Evolutionary conservation across 305 asterid genomes (phyloP).

Genomic region (Plantago coronopus): DNA sequence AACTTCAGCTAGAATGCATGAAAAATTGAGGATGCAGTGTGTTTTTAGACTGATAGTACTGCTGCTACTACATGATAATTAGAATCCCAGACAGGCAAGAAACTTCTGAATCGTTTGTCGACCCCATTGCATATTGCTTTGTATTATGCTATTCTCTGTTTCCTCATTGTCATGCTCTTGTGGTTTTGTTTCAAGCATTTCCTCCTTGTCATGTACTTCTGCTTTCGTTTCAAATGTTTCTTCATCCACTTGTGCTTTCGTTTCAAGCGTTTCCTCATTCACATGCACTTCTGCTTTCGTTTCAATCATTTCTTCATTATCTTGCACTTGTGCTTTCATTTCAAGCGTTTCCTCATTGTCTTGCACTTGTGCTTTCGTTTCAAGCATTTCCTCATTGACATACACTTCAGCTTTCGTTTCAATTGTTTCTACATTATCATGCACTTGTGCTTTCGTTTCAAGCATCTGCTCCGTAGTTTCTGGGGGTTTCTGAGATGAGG

Average conservation of each 20-base stretch:
- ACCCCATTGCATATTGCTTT: slow-evolving; percentile 53
- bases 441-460: too few relatives aligned
- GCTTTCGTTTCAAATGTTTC: too few relatives aligned
- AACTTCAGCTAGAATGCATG: neutral
- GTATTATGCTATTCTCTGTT: slow-evolving; percentile 23
- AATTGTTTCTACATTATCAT: slow-evolving; percentile 11
- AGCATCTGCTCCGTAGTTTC: too few relatives aligned
- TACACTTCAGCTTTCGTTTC: neutral
- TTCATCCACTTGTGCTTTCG: neutral
- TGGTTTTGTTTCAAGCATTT: slow-evolving; percentile 23
- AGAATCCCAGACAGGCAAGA: slow-evolving; percentile 49
- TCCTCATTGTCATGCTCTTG: slow-evolving; percentile 14
- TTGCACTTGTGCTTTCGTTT: neutral
- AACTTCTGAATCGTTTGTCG: slow-evolving; percentile 49
- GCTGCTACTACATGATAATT: slow-evolving; percentile 5
- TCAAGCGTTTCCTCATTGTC: slow-evolving; percentile 11
- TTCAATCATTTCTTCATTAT: too few relatives aligned
- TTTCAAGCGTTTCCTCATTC: too few relatives aligned
- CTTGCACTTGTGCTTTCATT: neutral
- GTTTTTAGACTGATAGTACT: too few relatives aligned
- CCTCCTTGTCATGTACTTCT: too few relatives aligned
- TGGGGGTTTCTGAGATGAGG: too few relatives aligned
- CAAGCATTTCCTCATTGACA: neutral
- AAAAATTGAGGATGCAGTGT: neutral
- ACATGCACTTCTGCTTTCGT: neutral